Base-by-base conservation (phyloP, 305 asterid species). In the Caryopteris hybrid region DNA sequence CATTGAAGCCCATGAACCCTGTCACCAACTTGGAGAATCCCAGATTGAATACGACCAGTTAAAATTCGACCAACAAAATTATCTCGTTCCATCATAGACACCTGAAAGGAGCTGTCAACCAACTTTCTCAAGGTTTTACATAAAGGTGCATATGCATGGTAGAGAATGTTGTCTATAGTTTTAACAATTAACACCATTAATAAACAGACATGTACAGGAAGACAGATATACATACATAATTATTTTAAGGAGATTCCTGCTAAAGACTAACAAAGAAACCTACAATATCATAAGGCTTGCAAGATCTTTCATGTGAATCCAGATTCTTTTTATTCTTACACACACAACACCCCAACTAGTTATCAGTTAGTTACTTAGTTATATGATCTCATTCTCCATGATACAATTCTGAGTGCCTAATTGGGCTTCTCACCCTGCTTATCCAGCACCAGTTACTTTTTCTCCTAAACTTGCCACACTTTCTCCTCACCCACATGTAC, bases 51-150 rank as follows among this genome's bases (percentile, higher is more conserved):
- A 68, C 99, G 98, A 42, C 99, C 99, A 38, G 99, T 94, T 78
- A 94, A 78, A 71, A 91, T 89, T 61, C 99, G 86, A 18, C 99
- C 99, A 76, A 94, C 90, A 80, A 82, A 94, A 74, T 86, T 88
- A 77, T 94, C 99, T 73, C 82, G 81, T 79, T 94, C 99, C 99
- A 94, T 94, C 99, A 94, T 94, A 57, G 99, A 94, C 74, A 94
- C 99, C 99, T 94, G 88, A 77, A 85, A 89, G 73, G 57, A 84
- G 80, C 86, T 79, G 78, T 81, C 88, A 82, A 77, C 74, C 70
- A 75, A 74, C 76, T 70, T 78, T 71, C 74, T 80, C 78, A 76
- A 74, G 61, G 73, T 66, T 73, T 56, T 74, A 39, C 62, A 64
- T 50, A 60, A 75, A 61, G 41, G 47, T 55, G 60, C n/a, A 71